Evolutionary conservation across 1,139 yeast genomes (phyloP), one percentile per base, ranked within the genome.

Genomic region (Kodamaea suecica): DNA sequence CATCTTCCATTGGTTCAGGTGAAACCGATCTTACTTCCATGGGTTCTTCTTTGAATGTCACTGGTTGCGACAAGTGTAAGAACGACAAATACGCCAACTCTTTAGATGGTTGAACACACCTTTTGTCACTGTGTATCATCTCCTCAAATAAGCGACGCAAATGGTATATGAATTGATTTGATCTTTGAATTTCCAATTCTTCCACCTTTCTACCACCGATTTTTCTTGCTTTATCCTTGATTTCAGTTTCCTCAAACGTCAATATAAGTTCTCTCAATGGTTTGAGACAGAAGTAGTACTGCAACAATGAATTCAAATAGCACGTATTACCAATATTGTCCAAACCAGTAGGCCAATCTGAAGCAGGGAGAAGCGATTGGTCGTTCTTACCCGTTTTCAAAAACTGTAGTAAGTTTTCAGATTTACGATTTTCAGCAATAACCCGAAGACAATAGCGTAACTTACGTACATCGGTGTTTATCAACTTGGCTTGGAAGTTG

Each of bases 271-370:
- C 78, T 39, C 97, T 70, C 31, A 92, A 64, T 0, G 97, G 97
- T 36, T 78, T 76, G 34, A 92, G 78, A 8, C 90, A 84, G 59
- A 87, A 92, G 55, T 87, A 90, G 50, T 83, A 92, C 53, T 92
- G 98, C 23, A 92, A 63, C 35, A 92, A 67, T 0, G 97, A 88
- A 53, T 92, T 92, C 53, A 92, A 69, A 48, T 92, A 92, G 57
- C 98, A 92, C 0, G 98, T 90, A 53, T 92, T 92, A 23, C 98
- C 97, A 47, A 88, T 88, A 52, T 92, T 92, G 56, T 84, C 86
- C 52, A 92, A 70, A 0, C 97, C 98, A 4, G 88, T 86, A 0
- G 97, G 97, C 78, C 88, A 79, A 34, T 78, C 74, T 25, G 74
- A 80, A 0, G 79, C 68, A 2, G 87, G 83, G 19, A 84, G 58